Evolutionary conservation across 2,329 filamentous ascomycete species (phyloP).

Genomic region (Beauveria asiatica): DNA sequence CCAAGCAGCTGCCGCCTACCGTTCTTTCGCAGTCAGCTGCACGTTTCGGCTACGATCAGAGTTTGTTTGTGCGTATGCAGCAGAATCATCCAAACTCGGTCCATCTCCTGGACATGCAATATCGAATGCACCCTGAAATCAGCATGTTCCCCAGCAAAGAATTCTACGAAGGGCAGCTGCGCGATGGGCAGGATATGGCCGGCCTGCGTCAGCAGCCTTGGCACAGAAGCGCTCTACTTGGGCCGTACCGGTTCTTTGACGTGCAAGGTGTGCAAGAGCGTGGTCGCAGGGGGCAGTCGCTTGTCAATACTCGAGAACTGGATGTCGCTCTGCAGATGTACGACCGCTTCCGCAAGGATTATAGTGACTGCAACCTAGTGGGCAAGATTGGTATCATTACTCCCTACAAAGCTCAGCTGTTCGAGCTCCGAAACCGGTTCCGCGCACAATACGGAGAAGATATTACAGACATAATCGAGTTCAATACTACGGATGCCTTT

Average conservation of each 20-base stretch:
- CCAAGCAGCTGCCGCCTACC: constrained; percentile 92
- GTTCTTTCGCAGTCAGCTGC: constrained; percentile 91
- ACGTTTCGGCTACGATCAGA: constrained; percentile 91
- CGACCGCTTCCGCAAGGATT: constrained; percentile 68
- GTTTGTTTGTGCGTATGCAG: constrained; percentile 97
- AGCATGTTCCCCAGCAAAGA: constrained; percentile 81
- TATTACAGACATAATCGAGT: constrained; percentile 77
- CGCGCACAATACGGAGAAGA: constrained; percentile 59
- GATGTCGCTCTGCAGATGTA: constrained; percentile 82
- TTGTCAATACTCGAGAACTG: constrained; percentile 82
- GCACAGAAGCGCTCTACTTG: constrained; percentile 74
- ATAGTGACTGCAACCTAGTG: constrained; percentile 56
- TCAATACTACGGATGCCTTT: constrained; percentile 98
- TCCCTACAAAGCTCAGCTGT: constrained; percentile 90
- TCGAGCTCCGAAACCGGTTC: constrained; percentile 71
- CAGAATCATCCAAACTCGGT: constrained; percentile 80
- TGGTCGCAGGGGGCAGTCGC: constrained; percentile 75
- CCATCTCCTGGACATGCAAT: constrained; percentile 93
- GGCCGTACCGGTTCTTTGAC: constrained; percentile 95
- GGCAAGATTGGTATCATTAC: constrained; percentile 95
- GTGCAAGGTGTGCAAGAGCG: constrained; percentile 79
- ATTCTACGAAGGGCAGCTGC: constrained; percentile 83
- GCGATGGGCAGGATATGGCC: constrained; percentile 80
- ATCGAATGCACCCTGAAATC: constrained; percentile 98
- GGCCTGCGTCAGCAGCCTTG: constrained; percentile 68